These are phyloP conservation scores for Colletotrichum sp. DNA, from an alignment of 2,329 filamentous ascomycete genomes.

Conservation along the genomic window DNA sequence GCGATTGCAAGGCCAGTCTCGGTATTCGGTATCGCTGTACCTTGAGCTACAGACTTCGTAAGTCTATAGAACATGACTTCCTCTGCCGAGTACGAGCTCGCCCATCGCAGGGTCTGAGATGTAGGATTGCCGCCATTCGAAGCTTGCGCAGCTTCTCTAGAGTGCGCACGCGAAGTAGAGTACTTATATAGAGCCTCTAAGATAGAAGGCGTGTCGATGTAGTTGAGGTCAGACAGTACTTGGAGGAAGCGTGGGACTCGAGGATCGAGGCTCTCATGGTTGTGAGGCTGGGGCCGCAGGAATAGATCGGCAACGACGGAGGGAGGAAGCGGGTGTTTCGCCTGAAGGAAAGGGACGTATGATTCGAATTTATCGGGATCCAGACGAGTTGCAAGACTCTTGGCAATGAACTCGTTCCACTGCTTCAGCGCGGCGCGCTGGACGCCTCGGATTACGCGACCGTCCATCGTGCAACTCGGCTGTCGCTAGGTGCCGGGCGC, in stretches of 20 bases:
- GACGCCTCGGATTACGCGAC: slow-evolving; percentile 17
- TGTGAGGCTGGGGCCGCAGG: slow-evolving; percentile 56
- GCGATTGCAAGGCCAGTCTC: slow-evolving; percentile 57
- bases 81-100: slow-evolving; percentile 68
- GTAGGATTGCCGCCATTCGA: not conserved
- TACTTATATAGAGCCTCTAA: slow-evolving; percentile 62
- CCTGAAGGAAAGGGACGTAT: slow-evolving; percentile 53
- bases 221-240: slow-evolving; percentile 53
- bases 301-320: slow-evolving; percentile 61
- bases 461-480: slow-evolving; percentile 17
- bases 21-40: slow-evolving; percentile 48
- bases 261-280: slow-evolving; percentile 60
- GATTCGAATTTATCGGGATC: slow-evolving; percentile 58
- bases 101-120: slow-evolving; percentile 47
- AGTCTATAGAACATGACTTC: slow-evolving; percentile 95
- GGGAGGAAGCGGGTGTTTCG: slow-evolving; percentile 57
- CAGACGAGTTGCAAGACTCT: slow-evolving; percentile 56
- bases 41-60: slow-evolving; percentile 79
- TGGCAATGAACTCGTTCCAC: slow-evolving; percentile 58
- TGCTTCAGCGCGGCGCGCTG: slow-evolving; percentile 34
- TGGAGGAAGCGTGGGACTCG: slow-evolving; percentile 65
- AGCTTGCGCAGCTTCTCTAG: slow-evolving; percentile 26
- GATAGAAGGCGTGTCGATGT: slow-evolving; percentile 60
- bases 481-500: not conserved
- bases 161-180: slow-evolving; percentile 54